Evolutionary conservation across 805 yeast species (phyloP).

Genomic region (Candida corydali): DNA sequence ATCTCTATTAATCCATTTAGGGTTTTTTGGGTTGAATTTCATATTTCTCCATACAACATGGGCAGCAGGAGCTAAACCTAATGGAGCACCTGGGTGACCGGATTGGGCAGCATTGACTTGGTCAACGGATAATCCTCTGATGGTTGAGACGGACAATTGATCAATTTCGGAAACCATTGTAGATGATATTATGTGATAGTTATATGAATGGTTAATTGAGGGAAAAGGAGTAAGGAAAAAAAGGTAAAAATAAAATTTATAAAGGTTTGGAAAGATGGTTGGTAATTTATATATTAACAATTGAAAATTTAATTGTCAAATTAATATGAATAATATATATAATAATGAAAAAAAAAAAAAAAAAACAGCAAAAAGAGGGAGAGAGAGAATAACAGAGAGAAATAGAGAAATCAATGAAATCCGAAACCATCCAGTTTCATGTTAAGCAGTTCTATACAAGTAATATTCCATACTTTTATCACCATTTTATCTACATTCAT

Average conservation of each 20-base stretch:
- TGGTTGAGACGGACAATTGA: constrained; percentile 74
- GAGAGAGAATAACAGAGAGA: too few relatives aligned
- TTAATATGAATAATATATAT: too few relatives aligned
- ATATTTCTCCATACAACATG: constrained; percentile 79
- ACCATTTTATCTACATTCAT: too few relatives aligned
- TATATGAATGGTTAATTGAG: background rate
- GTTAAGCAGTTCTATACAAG: too few relatives aligned
- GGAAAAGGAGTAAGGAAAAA: constrained; percentile 1
- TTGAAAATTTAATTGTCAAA: too few relatives aligned
- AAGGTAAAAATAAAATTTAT: constrained; percentile 4
- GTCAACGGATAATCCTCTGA: constrained; percentile 86
- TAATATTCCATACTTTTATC: too few relatives aligned
- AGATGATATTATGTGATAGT: background rate
- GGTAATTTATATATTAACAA: too few relatives aligned
- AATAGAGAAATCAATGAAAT: too few relatives aligned
- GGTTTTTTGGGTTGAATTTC: constrained; percentile 87
- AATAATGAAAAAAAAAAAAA: too few relatives aligned
- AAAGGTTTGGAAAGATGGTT: too few relatives aligned
- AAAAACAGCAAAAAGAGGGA: too few relatives aligned
- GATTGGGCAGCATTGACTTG: constrained; percentile 84
- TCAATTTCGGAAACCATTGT: constrained; percentile 43
- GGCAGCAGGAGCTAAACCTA: constrained; percentile 96
- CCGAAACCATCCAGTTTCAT: too few relatives aligned
- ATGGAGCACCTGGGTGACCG: constrained; percentile 99
- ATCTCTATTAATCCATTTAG: constrained; percentile 91